A percentile compares a stretch with the other conserved stretches of the same genome.
These are phyloP conservation scores for Prunella vulgaris DNA, from an alignment of 257 asterid species.

Conservation along the genomic window DNA sequence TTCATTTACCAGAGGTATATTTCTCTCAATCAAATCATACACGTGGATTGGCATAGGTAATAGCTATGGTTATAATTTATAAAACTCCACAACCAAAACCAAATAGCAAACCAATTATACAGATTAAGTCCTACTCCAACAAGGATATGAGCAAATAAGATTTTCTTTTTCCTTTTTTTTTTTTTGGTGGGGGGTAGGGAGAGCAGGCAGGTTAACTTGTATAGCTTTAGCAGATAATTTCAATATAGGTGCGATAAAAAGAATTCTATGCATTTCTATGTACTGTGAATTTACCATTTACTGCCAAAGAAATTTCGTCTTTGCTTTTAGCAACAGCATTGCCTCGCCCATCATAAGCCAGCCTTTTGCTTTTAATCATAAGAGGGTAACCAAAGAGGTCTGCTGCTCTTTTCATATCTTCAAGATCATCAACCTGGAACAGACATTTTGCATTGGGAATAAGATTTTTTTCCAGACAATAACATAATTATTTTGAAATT, in stretches of 20 bases:
- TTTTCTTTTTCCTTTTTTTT: too few species aligned
- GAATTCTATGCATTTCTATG: not conserved
- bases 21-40: not conserved
- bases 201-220: not conserved
- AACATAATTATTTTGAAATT: too few species aligned
- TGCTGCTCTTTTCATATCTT: conserved; percentile 75
- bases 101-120: not conserved
- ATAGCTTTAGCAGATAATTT: not conserved
- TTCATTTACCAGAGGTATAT: not conserved
- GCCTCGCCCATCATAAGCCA: conserved; percentile 98
- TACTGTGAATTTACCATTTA: conserved; percentile 46
- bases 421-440: conserved; percentile 70
- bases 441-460: conserved; percentile 16
- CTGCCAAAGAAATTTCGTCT: conserved; percentile 58
- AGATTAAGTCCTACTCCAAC: not conserved
- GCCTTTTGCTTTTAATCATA: conserved; percentile 88
- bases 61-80: not conserved
- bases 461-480: not conserved
- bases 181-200: too few species aligned
- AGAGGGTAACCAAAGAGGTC: conserved; percentile 82
- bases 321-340: conserved; percentile 81
- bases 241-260: not conserved
- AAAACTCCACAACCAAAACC: not conserved
- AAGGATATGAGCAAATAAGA: not conserved
- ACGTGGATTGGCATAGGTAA: not conserved